Percentiles rank a stretch among this genome's conserved stretches.
These are phyloP conservation scores for Saccharata proteae DNA, from an alignment of 2,329 filamentous ascomycete genomes.

Conservation along the genomic window DNA sequence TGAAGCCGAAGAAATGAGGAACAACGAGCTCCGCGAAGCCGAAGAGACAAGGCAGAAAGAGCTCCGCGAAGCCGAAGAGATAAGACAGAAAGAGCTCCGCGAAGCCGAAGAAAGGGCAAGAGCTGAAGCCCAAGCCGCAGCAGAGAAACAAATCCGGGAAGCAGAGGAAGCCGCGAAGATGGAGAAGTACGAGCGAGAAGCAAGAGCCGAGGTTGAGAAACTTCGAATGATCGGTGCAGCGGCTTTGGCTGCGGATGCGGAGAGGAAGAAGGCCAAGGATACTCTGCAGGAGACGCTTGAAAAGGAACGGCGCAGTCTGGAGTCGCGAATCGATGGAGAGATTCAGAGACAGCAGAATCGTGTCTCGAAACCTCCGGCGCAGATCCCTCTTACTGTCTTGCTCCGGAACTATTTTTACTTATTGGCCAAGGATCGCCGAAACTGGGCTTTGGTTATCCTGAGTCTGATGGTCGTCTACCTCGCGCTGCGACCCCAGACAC, in stretches of 20 bases:
- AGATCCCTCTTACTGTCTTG: conserved; percentile 41
- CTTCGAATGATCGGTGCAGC: conserved; percentile 7
- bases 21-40: conserved; percentile 13
- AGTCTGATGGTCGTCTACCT: conserved; percentile 32
- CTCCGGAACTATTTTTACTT: conserved; percentile 42
- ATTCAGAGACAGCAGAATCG: no score
- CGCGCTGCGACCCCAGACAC: no score
- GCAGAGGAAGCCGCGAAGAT: conserved; percentile 8
- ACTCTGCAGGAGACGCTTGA: not conserved
- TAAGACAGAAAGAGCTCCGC: conserved; percentile 11
- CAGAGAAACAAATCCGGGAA: not conserved
- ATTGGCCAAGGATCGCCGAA: conserved; percentile 40
- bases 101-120: conserved; percentile 18
- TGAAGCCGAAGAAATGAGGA: conserved; percentile 16
- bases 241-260: conserved; percentile 4
- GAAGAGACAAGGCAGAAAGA: no score
- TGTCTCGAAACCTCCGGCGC: no score
- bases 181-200: conserved; percentile 2
- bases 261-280: conserved; percentile 3
- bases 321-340: no score
- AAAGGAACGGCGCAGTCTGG: no score
- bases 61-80: conserved; percentile 19
- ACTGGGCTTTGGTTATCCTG: conserved; percentile 38
- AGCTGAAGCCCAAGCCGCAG: not conserved
- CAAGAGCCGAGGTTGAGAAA: conserved; percentile 12